Percentiles rank a stretch among this genome's conserved stretches.
Evolutionary conservation across 108 stramenopile genomes (phyloP).

Genomic region (Epithemia pelagica): DNA sequence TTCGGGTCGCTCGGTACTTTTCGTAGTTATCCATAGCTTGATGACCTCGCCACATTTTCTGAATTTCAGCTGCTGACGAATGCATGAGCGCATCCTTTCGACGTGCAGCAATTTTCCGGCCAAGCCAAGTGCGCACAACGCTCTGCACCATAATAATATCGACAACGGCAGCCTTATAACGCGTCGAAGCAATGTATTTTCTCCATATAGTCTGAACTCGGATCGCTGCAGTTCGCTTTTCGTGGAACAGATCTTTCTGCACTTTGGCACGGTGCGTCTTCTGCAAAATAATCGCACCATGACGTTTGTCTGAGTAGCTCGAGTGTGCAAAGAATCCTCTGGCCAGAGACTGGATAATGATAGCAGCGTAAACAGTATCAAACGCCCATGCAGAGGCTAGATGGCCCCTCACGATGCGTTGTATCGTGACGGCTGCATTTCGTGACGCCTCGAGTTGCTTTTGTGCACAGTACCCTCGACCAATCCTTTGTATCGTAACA

Average conservation of each 20-base stretch:
- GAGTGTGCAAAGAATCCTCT: constrained; percentile 25
- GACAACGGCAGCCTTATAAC: constrained; percentile 45
- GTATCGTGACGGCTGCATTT: constrained; percentile 56
- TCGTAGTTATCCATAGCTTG: not conserved
- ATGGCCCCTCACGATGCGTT: constrained; percentile 60
- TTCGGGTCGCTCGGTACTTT: not conserved
- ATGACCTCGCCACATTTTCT: not conserved
- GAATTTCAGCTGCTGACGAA: constrained; percentile 4
- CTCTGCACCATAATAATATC: constrained; percentile 71
- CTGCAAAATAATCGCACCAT: not conserved
- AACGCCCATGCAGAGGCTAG: constrained; percentile 51
- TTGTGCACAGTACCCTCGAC: constrained; percentile 61
- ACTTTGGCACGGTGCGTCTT: not conserved
- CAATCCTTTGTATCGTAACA: not conserved
- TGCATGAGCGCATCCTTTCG: not conserved
- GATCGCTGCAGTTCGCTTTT: constrained; percentile 36
- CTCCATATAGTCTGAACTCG: constrained; percentile 53
- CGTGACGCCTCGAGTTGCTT: constrained; percentile 43
- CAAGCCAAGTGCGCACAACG: constrained; percentile 37
- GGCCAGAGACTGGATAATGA: constrained; percentile 50
- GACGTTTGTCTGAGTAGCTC: not conserved
- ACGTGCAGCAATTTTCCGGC: constrained; percentile 4
- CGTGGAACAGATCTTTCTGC: not conserved
- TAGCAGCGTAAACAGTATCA: constrained; percentile 56
- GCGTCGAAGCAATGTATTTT: constrained; percentile 33